Evolutionary conservation across 805 yeast genomes (phyloP), one percentile per base, ranked within the genome.

Genomic region (Metschnikowia lunata): DNA sequence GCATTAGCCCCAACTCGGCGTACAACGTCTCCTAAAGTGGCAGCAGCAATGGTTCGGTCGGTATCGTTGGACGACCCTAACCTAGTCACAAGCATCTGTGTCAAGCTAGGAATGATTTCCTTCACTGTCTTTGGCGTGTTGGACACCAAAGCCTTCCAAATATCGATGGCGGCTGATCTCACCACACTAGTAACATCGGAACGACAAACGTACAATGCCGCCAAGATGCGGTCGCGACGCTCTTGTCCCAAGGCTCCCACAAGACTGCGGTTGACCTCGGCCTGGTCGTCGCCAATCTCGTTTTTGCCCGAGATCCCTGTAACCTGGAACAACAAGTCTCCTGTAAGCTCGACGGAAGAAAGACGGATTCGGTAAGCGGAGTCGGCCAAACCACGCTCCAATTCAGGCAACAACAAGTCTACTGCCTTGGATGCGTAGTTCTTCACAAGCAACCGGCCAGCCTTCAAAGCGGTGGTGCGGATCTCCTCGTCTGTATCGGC

Each of bases 131-230:
- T 82, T 35, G 99, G 98, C 18, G 99, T 93, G 62, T 93, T 93
- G 38, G 96, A 86, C 40, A 93, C 97, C 60, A 93, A 73, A 0
- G 96, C 88, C 68, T 90, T 90, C 99, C 99, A 93, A 37, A 93
- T 88, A 57, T 93, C 97, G 47, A 88, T 80, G 10, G 98, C 83
- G 26, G 95, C 86, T 52, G 81, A 81, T 57, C 99, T 82, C 26
- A 93, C 99, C 52, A 82, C 75, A 54, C 88, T 88, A 32, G 93
- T 79, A 33, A 82, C 79, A 71, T 93, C 99, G 11, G 96, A 87
- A 64, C 99, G 89, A 64, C 97, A 90, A 30, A 93, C 82, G 64
- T 89, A 93, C 54, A 93, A 71, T n/a, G 90, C 74, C 1, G 97
- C 79, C 55, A 93, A 71, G 33, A 93, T 76, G 46, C 88, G 80